Evolutionary conservation across 2,329 filamentous ascomycete genomes (phyloP).

Genomic region (Domatiomyces globalis): DNA sequence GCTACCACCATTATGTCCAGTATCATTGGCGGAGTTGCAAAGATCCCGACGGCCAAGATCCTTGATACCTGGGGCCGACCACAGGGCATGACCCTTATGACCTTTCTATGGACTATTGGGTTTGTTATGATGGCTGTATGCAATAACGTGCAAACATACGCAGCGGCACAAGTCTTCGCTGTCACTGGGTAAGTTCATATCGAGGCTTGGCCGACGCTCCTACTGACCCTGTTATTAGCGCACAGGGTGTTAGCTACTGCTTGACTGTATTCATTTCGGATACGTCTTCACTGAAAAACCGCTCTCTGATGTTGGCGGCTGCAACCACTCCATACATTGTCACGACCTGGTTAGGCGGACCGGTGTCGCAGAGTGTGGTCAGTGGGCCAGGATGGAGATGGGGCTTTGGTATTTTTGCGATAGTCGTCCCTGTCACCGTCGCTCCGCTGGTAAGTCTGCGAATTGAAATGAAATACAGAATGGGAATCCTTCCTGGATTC

Average conservation of each 20-base stretch:
- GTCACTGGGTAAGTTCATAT: too few species aligned
- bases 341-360: constrained; percentile 9
- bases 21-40: constrained; percentile 41
- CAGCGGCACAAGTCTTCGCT: constrained; percentile 43
- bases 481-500: too few species aligned
- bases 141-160: constrained; percentile 44
- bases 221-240: too few species aligned
- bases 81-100: constrained; percentile 30
- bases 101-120: neutral
- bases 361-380: constrained; percentile 10
- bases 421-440: too few species aligned
- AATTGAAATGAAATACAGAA: too few species aligned
- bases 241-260: constrained; percentile 17
- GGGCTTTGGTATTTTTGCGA: constrained; percentile 18
- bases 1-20: constrained; percentile 39
- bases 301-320: constrained; percentile 8
- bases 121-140: constrained; percentile 47
- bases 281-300: constrained; percentile 22
- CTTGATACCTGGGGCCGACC: constrained; percentile 48
- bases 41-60: constrained; percentile 47
- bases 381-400: constrained; percentile 13
- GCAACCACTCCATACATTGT: constrained; percentile 19
- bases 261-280: constrained; percentile 19
- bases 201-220: too few species aligned
- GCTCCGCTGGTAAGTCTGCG: too few species aligned